These are phyloP conservation scores for Fusarium protoensiforme DNA, from an alignment of 2,329 filamentous ascomycete species.

Conservation along the genomic window DNA sequence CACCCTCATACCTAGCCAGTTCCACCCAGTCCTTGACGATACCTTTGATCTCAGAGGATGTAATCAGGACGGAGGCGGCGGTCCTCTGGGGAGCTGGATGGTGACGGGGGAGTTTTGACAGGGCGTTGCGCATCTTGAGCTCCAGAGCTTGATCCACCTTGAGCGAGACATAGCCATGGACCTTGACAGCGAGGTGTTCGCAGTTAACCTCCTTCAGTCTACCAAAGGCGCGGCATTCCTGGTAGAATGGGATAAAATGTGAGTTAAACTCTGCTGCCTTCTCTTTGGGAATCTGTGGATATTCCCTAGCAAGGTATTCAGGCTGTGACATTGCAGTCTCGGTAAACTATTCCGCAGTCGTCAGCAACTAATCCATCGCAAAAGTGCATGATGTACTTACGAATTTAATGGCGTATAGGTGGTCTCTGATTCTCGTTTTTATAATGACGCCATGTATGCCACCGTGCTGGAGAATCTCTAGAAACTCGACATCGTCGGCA, in stretches of 20 bases:
- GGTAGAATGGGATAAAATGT: slow-evolving; percentile 13
- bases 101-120: not conserved
- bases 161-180: slow-evolving; percentile 3
- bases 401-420: not conserved
- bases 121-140: not conserved
- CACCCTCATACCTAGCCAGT: not conserved
- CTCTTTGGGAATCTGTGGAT: not conserved
- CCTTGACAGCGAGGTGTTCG: slow-evolving; percentile 13
- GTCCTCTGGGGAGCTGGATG: not conserved
- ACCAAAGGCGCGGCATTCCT: slow-evolving; percentile 13
- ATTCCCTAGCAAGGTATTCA: not conserved
- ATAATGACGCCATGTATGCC: not conserved
- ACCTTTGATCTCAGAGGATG: not conserved
- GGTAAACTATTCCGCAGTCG: not conserved
- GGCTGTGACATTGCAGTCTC: not conserved
- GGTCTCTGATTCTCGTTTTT: not conserved
- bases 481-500: slow-evolving; percentile 19
- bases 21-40: slow-evolving; percentile 26
- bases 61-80: not conserved
- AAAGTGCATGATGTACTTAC: not conserved
- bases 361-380: not conserved
- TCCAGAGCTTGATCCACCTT: not conserved
- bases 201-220: not conserved
- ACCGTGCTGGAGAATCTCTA: not conserved
- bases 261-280: not conserved